A percentile compares a stretch with the other conserved stretches of the same genome.
phyloP scores from a whole-genome alignment of 176 grass and related monocot genomes.

The Avena eriantha region DNA sequence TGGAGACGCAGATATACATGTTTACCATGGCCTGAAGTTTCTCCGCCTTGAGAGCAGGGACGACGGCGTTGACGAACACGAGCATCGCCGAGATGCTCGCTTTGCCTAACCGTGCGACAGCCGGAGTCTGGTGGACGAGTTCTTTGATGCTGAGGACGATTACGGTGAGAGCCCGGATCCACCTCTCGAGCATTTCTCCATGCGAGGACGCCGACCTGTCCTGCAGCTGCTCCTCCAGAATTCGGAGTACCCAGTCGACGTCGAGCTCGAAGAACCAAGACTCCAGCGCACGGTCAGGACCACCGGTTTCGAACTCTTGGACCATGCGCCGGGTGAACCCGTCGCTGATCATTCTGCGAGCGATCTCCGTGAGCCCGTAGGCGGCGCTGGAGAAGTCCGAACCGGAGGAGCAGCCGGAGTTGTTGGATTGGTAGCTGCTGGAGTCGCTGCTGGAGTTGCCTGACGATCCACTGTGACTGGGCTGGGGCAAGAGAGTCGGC shows the following conservation, averaged over 20 bases:
- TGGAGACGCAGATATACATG: neutral
- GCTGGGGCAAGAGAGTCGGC: neutral
- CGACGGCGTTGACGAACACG: neutral
- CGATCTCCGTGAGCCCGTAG: neutral
- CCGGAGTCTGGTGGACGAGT: accelerated
- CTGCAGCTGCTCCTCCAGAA: neutral
- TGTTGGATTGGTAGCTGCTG: neutral
- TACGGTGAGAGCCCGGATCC: neutral
- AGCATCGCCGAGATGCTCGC: neutral
- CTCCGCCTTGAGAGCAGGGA: neutral
- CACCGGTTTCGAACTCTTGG: neutral
- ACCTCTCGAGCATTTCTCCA: neutral
- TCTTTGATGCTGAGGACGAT: neutral
- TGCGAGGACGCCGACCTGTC: neutral
- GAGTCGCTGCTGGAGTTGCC: neutral
- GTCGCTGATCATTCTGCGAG: neutral
- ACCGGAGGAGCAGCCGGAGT: neutral
- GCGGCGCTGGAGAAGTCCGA: neutral
- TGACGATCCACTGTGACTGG: neutral
- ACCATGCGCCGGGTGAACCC: neutral
- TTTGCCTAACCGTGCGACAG: neutral
- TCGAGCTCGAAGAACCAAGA: neutral
- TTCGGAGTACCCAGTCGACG: neutral
- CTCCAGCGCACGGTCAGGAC: neutral
- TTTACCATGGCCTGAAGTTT: neutral